phyloP scores from a whole-genome alignment of 192 early-diverging fungal genomes.

The Spizellomyces punctatus region DNA sequence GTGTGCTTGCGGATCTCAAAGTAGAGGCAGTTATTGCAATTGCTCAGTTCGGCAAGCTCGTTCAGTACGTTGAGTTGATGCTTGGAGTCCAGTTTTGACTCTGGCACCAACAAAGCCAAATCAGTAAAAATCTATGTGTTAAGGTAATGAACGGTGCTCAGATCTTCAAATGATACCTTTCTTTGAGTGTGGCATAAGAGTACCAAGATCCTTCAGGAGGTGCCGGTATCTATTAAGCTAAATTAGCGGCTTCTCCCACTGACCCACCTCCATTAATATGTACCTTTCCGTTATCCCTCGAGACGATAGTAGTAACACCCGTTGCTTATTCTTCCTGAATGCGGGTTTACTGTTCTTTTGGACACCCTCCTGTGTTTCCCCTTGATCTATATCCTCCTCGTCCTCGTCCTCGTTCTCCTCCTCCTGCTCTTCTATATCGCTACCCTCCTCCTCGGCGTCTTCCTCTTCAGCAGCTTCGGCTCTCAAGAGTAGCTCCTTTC shows the following conservation, averaged over 20 bases:
- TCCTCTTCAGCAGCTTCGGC: conserved; percentile 7
- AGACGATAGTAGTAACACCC: conserved; percentile 85
- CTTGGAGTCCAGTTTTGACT: conserved; percentile 92
- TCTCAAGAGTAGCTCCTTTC: conserved; percentile 35
- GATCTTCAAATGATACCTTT: conserved; percentile 57
- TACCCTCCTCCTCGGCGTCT: conserved; percentile 25
- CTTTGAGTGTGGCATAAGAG: conserved; percentile 91
- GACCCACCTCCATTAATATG: no score
- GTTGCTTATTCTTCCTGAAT: conserved; percentile 76
- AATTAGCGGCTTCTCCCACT: no score
- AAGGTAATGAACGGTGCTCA: not conserved
- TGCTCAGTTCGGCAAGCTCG: conserved; percentile 93
- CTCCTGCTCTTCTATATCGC: conserved; percentile 23
- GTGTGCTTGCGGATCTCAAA: conserved; percentile 92
- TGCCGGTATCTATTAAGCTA: conserved; percentile 76
- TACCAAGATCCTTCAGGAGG: conserved; percentile 84
- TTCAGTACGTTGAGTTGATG: conserved; percentile 85
- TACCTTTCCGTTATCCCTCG: conserved; percentile 86
- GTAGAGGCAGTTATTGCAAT: conserved; percentile 98
- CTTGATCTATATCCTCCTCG: conserved; percentile 24
- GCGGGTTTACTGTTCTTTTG: conserved; percentile 8
- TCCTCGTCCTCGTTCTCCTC: conserved; percentile 21
- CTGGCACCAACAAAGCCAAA: conserved; percentile 25
- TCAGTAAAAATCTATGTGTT: not conserved
- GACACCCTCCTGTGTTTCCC: conserved; percentile 1